phyloP scores from a whole-genome alignment of 805 yeast genomes.

The Candida suzukii region DNA sequence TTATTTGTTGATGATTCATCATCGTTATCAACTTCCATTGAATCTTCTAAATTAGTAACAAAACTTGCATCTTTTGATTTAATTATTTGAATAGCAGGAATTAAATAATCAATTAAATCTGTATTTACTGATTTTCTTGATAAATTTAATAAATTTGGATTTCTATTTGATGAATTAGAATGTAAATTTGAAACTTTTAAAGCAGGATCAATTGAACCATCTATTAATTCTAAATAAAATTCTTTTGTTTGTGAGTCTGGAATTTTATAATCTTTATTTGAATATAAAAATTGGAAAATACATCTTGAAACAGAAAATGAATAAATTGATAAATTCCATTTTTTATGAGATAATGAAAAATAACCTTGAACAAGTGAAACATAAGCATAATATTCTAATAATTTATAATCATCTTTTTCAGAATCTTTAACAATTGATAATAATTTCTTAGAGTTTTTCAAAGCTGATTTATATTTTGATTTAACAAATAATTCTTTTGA shows the following conservation, averaged over 20 bases:
- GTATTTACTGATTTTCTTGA: conserved; percentile 37
- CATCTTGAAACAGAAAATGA: conserved; percentile 56
- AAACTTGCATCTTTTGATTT: conserved; percentile 27
- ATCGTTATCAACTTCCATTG: not conserved
- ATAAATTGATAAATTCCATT: conserved; percentile 47
- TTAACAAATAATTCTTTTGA: conserved; percentile 44
- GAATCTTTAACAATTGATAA: conserved; percentile 18
- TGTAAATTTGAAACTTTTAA: conserved; percentile 33
- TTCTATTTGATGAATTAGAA: conserved; percentile 15
- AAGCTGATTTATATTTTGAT: conserved; percentile 64
- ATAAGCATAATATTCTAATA: conserved; percentile 31
- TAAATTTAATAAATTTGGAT: conserved; percentile 41
- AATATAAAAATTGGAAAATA: conserved; percentile 46
- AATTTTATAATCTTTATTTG: conserved; percentile 11
- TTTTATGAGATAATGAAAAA: conserved; percentile 41
- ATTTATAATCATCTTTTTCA: conserved; percentile 27
- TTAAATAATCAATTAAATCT: conserved; percentile 24
- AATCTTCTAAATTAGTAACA: conserved; percentile 21
- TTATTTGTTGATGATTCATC: conserved; percentile 9
- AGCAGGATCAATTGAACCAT: conserved; percentile 58
- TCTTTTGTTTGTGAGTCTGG: conserved; percentile 22
- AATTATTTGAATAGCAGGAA: conserved; percentile 30
- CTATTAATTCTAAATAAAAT: conserved; percentile 48
- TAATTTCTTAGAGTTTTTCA: conserved; percentile 36
- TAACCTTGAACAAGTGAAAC: conserved; percentile 28